Percentiles rank a stretch among this genome's conserved stretches.
Conservation (phyloP, 345 rosid genomes). For the Boechera retrofracta region DNA sequence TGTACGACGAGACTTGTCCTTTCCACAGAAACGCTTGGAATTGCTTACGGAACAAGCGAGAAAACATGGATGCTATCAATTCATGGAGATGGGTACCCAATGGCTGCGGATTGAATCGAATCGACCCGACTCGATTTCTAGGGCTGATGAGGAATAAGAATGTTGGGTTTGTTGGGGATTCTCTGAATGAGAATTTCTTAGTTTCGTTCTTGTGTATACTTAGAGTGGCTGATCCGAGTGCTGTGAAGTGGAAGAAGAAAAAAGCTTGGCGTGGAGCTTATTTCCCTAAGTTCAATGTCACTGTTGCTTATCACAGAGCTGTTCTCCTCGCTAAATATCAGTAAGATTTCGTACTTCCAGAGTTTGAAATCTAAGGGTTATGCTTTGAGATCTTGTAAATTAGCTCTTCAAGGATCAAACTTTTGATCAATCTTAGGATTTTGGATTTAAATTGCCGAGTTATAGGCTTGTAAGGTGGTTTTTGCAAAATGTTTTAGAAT, state of each 20-base stretch:
- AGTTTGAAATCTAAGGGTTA: not conserved
- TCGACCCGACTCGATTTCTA: conserved; percentile 68
- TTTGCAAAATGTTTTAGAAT: not conserved
- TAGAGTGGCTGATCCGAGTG: conserved; percentile 70
- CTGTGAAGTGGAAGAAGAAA: conserved; percentile 87
- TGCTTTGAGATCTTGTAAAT: not conserved
- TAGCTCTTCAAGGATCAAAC: conserved; percentile 4
- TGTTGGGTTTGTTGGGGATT: conserved; percentile 89
- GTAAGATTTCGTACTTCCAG: conserved; percentile 48
- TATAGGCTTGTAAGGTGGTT: conserved; percentile 13
- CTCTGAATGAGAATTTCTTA: conserved; percentile 85
- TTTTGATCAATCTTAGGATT: conserved; percentile 9
- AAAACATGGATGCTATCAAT: conserved; percentile 70
- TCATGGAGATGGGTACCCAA: conserved; percentile 89
- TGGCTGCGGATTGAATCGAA: conserved; percentile 59
- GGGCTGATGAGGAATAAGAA: conserved; percentile 69
- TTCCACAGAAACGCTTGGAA: conserved; percentile 96
- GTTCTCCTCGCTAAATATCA: conserved; percentile 83
- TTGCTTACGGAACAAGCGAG: conserved; percentile 71
- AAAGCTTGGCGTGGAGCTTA: conserved; percentile 98
- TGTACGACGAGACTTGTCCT: conserved; percentile 85
- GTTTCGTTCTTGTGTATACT: conserved; percentile 81
- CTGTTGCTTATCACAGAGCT: conserved; percentile 91
- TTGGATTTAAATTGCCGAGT: not conserved
- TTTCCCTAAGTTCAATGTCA: conserved; percentile 83